Base-by-base conservation (phyloP, 345 rosid genomes). In the Erodium maritimum region DNA sequence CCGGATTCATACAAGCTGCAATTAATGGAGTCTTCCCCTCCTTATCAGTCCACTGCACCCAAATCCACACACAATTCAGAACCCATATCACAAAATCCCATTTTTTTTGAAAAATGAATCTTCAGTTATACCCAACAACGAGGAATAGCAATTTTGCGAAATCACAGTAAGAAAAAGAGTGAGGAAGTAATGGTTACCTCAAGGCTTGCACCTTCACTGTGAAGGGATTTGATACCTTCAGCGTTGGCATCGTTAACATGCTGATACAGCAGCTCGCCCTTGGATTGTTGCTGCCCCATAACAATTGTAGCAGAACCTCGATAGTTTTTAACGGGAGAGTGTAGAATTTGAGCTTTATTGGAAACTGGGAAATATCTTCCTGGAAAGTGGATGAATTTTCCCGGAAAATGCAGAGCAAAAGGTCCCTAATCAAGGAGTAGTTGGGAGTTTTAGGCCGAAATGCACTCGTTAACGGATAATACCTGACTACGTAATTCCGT, bases 271-370 rank as follows among this genome's bases (percentile, higher is more conserved):
- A 89, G 72, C 71, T 89, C 97, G 25, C 72, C 99, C 77, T 89
- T 93, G 34, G 97, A 89, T 80, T 83, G 97, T 53, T 80, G 87
- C 66, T 82, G 99, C 61, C 99, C 99, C 99, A 93, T 91, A 50
- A 29, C 1, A 11, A 29, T 29, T 29, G 9, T 29, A 6, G 37
- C 37, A 1, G 37, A 29, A 29, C 37, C 37, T 29, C 37, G 37
- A 29, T 29, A 29, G 37, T 29, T 29, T 29, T 11, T 29, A 29
- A 29, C 9, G 37, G 37, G 37, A 0, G 37, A 29, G 37, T 29
- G 37, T 29, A 29, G 37, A 29, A 29, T 29, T 29, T 11, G 37
- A 29, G 37, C 37, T 29, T 29, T 29, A 29, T 29, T 29, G 37
- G 4, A 11, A 29, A 29, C 37, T 29, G 37, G 8, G 37, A 29